Base-by-base conservation (phyloP, 2,329 filamentous ascomycete species). In the Cordyceps tenuipes region DNA sequence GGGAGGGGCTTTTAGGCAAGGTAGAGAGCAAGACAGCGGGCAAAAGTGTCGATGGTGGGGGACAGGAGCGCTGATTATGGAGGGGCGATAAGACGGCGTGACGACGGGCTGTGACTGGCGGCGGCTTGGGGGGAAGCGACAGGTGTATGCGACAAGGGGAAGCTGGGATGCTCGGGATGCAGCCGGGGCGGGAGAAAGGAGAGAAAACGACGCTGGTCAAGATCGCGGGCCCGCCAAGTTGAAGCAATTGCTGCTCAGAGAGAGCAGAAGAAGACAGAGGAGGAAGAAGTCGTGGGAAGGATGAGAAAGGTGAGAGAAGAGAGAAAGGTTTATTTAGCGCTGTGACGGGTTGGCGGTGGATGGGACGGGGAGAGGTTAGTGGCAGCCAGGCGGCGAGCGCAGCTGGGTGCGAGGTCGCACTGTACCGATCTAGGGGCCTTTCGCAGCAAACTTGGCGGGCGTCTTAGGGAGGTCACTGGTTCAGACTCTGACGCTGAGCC, bases 81-180 rank as follows among this genome's bases (percentile, higher is more conserved):
- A 62, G 61, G 61, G 61, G 61, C 57, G 54, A 58, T 58, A 61
- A 61, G 59, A 58, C 34, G 29, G 29, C 29, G 43, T 21, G 47
- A 44, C 10, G 41, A 59, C 52, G 55, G 51, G 44, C 56, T 26
- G 50, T 21, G 46, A 21, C 15, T 5, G 44, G 15, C 19, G 43
- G 46, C 39, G 59, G 58, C 26, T 17, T n/a, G 43, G 46, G 29
- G 59, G 46, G 44, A 34, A 60, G 36, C n/a, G 19, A 54, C 21
- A 41, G 50, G 10, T 31, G 23, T 44, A 50, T 46, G 52, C 13
- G 56, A 47, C 52, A 59, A 59, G 59, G 51, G 23, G 47, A 44
- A 48, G 23, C 17, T 23, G 41, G 23, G 36, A 17, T 10, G 44
- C 39, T 48, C 23, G 48, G 44, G 39, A 31, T 26, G 46, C n/a